phyloP scores from a whole-genome alignment of 192 early-diverging fungal genomes.

The Rhizoclosmatium globosum region DNA sequence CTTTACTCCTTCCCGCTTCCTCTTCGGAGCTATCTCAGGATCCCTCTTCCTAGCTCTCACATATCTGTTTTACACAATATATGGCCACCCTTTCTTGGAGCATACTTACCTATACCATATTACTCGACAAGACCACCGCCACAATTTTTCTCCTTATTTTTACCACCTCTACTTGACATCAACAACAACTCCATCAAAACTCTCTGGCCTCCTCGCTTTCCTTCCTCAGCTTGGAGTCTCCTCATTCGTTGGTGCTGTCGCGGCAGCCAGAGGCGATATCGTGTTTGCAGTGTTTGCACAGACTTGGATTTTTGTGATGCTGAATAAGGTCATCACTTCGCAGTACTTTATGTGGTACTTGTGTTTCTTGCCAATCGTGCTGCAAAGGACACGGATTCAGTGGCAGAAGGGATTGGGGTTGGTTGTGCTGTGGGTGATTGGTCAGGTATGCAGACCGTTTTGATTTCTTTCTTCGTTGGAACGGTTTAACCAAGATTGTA shows the following conservation, averaged over 20 bases:
- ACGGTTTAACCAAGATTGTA: background rate
- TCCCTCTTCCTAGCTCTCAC: slow-evolving; percentile 48
- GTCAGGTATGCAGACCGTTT: slow-evolving; percentile 55
- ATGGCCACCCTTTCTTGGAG: slow-evolving; percentile 86
- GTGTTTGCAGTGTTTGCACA: slow-evolving; percentile 91
- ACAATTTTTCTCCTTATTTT: slow-evolving; percentile 98
- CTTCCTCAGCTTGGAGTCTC: slow-evolving; percentile 83
- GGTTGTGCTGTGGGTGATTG: slow-evolving; percentile 72
- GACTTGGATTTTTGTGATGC: slow-evolving; percentile 95
- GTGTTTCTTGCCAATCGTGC: slow-evolving; percentile 85
- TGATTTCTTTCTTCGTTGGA: slow-evolving; percentile 7
- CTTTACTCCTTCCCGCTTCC: slow-evolving; percentile 37
- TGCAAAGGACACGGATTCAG: slow-evolving; percentile 69
- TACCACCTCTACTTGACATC: slow-evolving; percentile 89
- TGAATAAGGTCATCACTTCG: slow-evolving; percentile 97
- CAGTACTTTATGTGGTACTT: slow-evolving; percentile 99
- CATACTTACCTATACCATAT: slow-evolving; percentile 96
- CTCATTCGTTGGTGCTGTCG: slow-evolving; percentile 59
- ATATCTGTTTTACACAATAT: slow-evolving; percentile 52
- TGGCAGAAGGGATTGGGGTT: slow-evolving; percentile 62
- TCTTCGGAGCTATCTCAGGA: slow-evolving; percentile 54
- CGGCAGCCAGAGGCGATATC: slow-evolving; percentile 78
- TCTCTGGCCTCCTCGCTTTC: slow-evolving; percentile 72
- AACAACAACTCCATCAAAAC: slow-evolving; percentile 56
- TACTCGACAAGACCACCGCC: slow-evolving; percentile 95